Conservation (phyloP, 1,284 basidiomycete genomes). For the Pulveroboletus sp. region DNA sequence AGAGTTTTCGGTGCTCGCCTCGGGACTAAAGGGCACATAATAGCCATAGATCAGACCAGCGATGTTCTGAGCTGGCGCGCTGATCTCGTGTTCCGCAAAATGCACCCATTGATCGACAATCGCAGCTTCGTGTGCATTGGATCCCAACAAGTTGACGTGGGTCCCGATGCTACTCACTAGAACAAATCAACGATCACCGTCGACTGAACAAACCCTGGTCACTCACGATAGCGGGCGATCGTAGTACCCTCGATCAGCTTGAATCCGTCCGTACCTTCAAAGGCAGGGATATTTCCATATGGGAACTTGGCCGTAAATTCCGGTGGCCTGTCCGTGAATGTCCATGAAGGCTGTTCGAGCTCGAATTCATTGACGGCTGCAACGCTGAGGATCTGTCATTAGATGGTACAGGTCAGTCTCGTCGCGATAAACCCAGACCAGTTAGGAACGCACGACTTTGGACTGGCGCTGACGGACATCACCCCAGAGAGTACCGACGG, state of each 20-base stretch:
- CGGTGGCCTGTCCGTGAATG: slow-evolving; percentile 37
- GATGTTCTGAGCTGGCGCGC: not conserved
- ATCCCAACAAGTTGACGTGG: slow-evolving; percentile 51
- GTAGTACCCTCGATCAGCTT: slow-evolving; percentile 53
- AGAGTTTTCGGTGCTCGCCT: slow-evolving; percentile 6
- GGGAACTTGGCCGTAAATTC: slow-evolving; percentile 50
- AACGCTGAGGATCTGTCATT: slow-evolving; percentile 28
- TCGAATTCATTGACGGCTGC: slow-evolving; percentile 22
- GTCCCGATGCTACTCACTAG: slow-evolving; percentile 50
- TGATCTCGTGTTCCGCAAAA: slow-evolving; percentile 52
- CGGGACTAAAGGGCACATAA: slow-evolving; percentile 11
- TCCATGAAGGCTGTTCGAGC: slow-evolving; percentile 15
- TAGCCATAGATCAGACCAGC: slow-evolving; percentile 9
- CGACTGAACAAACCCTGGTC: accelerated
- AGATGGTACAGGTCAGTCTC: too few relatives aligned
- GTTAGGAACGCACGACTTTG: too few relatives aligned
- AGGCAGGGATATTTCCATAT: slow-evolving; percentile 52
- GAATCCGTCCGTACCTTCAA: slow-evolving; percentile 54
- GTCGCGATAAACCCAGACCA: too few relatives aligned
- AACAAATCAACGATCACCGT: not conserved
- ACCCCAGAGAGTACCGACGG: slow-evolving; percentile 10
- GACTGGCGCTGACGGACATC: not conserved
- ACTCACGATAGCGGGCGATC: slow-evolving; percentile 62
- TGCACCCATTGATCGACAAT: slow-evolving; percentile 55
- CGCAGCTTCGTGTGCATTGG: slow-evolving; percentile 46